phyloP scores from a whole-genome alignment of 2,329 filamentous ascomycete species.

The Aspergillus quadrilineatus region DNA sequence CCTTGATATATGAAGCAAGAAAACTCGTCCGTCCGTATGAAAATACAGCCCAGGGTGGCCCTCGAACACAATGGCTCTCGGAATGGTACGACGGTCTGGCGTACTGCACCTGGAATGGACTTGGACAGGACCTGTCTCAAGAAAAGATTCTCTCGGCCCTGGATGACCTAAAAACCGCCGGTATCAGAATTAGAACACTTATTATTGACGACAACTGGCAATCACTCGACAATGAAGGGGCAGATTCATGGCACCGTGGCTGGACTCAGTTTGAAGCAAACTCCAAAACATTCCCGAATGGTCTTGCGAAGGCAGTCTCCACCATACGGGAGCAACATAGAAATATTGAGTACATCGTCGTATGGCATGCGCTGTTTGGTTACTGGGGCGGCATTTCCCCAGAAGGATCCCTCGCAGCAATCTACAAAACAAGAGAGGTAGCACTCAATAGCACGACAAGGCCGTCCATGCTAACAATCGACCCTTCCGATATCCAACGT shows the following conservation, averaged over 20 bases:
- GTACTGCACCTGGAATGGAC: conserved; percentile 95
- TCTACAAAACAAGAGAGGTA: conserved; percentile 71
- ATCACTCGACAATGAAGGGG: conserved; percentile 61
- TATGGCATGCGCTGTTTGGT: conserved; percentile 87
- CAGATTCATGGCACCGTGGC: conserved; percentile 52
- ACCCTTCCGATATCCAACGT: conserved; percentile 67
- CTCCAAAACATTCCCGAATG: conserved; percentile 71
- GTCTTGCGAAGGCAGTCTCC: conserved; percentile 69
- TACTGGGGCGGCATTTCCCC: conserved; percentile 91
- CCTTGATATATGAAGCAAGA: conserved; percentile 85
- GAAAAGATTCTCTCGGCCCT: conserved; percentile 76
- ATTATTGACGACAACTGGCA: conserved; percentile 99
- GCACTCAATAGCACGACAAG: conserved; percentile 54
- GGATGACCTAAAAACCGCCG: conserved; percentile 65
- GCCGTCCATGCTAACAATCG: conserved; percentile 68
- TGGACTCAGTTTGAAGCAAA: conserved; percentile 90
- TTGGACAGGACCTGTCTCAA: conserved; percentile 80
- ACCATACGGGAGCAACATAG: conserved; percentile 69
- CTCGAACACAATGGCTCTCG: conserved; percentile 64
- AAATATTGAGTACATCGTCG: conserved; percentile 77
- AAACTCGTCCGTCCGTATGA: conserved; percentile 52
- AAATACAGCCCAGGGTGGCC: conserved; percentile 36
- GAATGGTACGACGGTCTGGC: conserved; percentile 91
- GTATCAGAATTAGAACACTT: conserved; percentile 76
- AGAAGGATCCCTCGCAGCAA: conserved; percentile 68